Evolutionary conservation across 2,329 filamentous ascomycete genomes (phyloP), one percentile per base, ranked within the genome.

Genomic region (Arthrobotrys megalospora): DNA sequence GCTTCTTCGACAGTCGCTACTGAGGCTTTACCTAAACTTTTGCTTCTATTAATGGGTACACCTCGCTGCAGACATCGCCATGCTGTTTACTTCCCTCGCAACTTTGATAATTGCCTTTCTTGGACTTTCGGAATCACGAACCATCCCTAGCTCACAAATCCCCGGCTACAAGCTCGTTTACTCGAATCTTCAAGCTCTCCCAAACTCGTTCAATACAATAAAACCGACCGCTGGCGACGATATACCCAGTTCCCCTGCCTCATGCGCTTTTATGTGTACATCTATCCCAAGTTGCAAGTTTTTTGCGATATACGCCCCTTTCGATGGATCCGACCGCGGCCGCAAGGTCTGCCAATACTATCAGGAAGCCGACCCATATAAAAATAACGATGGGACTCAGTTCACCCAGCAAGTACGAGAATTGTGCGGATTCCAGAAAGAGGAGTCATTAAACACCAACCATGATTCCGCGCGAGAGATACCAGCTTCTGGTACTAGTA

Each of bases 251-350:
- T 62, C 48, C 3, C 48, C 50, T 11, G 1, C 16, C 7, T 53
- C 66, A 1, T 77, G 73, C 14, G 73, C 73, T 8, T 45, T 32
- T 6, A 47, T 47, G 3, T 77, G 73, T 19, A 16, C 34, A 32
- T 41, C 65, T 5, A 66, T 67, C n/a, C 43, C 58, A 1, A 53
- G 50, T 6, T 77, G 73, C 52, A 65, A 67, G 19, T 71, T 71
- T 41, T 77, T 77, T 34, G 50, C 48, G 6, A 71, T 77, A 12
- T 77, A 66, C 36, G 65, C 73, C 3, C 66, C 66, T 7, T 32
- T 66, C 24, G 52, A 41, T 16, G 43, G 34, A 28, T n/a, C 32
- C 7, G 21, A 60, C 8, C 4, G 14, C 2, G 14, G 19, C 19
- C 34, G 19, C 4, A 60, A 43, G 12, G 19, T n/a, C 28, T 76